phyloP scores from a whole-genome alignment of 306 rosid genomes.

The Mimosa pudica region DNA sequence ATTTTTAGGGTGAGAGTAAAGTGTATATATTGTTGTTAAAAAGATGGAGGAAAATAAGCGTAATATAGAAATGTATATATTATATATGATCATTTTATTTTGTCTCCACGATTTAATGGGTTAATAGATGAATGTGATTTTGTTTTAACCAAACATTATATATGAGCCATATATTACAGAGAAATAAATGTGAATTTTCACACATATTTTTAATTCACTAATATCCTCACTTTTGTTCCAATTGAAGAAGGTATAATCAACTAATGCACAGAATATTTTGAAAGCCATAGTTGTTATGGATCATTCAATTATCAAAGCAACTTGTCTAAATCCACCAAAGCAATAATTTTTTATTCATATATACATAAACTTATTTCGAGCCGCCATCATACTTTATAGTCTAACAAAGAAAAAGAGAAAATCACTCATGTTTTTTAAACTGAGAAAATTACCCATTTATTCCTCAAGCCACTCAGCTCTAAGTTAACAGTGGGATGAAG shows the following conservation, averaged over 20 bases:
- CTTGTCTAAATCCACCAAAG: neutral
- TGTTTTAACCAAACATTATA: no score
- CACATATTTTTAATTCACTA: neutral
- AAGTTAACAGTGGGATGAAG: no score
- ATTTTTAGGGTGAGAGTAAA: neutral
- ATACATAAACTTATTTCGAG: neutral
- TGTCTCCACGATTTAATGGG: neutral
- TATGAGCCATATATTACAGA: neutral
- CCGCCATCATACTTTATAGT: neutral
- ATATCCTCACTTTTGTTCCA: neutral
- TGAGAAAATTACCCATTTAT: no score
- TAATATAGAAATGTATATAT: neutral
- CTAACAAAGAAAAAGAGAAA: neutral
- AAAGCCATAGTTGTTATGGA: neutral
- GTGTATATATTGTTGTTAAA: neutral
- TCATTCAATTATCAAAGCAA: neutral
- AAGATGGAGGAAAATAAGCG: neutral
- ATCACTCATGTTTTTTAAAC: no score
- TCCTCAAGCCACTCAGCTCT: no score
- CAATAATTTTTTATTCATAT: neutral
- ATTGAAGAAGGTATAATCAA: neutral
- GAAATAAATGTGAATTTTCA: neutral
- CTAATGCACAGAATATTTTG: neutral
- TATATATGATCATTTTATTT: neutral
- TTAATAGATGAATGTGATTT: neutral